Evolutionary conservation across 352 stramenopile genomes (phyloP).

Genomic region (Pythium phragmitis): DNA sequence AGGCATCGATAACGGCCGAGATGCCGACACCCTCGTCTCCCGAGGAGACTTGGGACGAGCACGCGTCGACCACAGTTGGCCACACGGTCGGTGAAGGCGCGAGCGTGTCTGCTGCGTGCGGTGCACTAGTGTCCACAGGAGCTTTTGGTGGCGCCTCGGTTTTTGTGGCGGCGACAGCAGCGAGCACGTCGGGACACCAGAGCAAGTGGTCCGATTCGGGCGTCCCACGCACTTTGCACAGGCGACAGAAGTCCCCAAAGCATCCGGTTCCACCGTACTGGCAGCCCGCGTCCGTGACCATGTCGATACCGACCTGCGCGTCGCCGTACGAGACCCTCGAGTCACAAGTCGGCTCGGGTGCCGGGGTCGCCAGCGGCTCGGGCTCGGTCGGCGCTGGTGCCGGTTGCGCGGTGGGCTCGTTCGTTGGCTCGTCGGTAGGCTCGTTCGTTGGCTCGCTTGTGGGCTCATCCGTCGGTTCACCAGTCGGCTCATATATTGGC

Average conservation of each 20-base stretch:
- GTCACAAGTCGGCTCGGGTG: constrained; percentile 11
- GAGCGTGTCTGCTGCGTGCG: background rate
- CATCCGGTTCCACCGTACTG: constrained; percentile 27
- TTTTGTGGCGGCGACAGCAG: background rate
- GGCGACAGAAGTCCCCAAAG: constrained; percentile 25
- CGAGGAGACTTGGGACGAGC: constrained; percentile 12
- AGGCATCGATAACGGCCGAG: constrained; percentile 18
- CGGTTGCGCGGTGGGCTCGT: background rate
- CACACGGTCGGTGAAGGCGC: background rate
- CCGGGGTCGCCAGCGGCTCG: background rate
- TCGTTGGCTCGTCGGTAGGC: background rate
- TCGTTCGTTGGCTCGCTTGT: background rate
- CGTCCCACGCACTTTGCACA: constrained; percentile 27
- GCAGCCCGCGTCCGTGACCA: constrained; percentile 28
- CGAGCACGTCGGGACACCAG: constrained; percentile 18
- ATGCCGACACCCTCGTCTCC: constrained; percentile 24
- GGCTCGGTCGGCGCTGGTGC: background rate
- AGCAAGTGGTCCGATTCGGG: constrained; percentile 13
- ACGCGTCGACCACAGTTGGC: background rate
- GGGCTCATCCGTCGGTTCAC: background rate
- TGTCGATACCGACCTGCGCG: constrained; percentile 17
- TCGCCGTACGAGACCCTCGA: constrained; percentile 21
- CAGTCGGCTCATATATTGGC: background rate
- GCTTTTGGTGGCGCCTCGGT: background rate
- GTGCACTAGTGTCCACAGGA: background rate